A percentile compares a stretch with the other conserved stretches of the same genome.
Evolutionary conservation across 768 basidiomycete genomes (phyloP).

Genomic region (Leucocoprinus sp.): DNA sequence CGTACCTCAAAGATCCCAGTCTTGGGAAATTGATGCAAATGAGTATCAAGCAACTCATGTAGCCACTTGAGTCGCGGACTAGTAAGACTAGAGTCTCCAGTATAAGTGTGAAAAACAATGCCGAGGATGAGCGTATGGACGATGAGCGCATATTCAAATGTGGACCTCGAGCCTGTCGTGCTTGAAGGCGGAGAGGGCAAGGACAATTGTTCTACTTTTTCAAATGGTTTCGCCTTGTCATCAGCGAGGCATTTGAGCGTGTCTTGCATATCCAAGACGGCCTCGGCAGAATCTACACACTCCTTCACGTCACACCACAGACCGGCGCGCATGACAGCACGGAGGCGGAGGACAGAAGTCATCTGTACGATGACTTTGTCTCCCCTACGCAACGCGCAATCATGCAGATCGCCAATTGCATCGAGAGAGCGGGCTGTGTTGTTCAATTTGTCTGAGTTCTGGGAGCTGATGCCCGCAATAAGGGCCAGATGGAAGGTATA

Average conservation of each 20-base stretch:
- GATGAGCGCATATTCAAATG: conserved; percentile 24
- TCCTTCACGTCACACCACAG: conserved; percentile 44
- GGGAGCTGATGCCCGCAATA: conserved; percentile 29
- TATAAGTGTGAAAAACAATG: conserved; percentile 54
- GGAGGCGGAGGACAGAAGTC: conserved; percentile 37
- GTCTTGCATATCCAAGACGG: conserved; percentile 42
- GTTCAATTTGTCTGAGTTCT: conserved; percentile 11
- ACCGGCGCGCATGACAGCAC: conserved; percentile 48
- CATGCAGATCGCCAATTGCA: conserved; percentile 27
- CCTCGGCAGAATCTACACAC: conserved; percentile 44
- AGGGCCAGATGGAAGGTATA: conserved; percentile 51
- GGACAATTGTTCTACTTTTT: conserved; percentile 15
- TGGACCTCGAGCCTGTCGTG: not conserved
- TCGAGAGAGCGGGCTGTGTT: conserved; percentile 21
- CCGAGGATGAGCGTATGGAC: conserved; percentile 58
- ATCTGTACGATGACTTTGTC: conserved; percentile 27
- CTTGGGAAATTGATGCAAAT: conserved; percentile 18
- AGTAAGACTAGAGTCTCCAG: conserved; percentile 39
- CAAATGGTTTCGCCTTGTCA: conserved; percentile 16
- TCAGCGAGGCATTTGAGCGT: conserved; percentile 26
- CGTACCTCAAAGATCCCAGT: conserved; percentile 28
- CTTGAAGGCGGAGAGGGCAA: conserved; percentile 4
- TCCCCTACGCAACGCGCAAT: conserved; percentile 21
- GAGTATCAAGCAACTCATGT: conserved; percentile 57
- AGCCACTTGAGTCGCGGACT: conserved; percentile 46